Base-by-base conservation (phyloP, 2,329 filamentous ascomycete genomes). In the Thelonectria discophora region DNA sequence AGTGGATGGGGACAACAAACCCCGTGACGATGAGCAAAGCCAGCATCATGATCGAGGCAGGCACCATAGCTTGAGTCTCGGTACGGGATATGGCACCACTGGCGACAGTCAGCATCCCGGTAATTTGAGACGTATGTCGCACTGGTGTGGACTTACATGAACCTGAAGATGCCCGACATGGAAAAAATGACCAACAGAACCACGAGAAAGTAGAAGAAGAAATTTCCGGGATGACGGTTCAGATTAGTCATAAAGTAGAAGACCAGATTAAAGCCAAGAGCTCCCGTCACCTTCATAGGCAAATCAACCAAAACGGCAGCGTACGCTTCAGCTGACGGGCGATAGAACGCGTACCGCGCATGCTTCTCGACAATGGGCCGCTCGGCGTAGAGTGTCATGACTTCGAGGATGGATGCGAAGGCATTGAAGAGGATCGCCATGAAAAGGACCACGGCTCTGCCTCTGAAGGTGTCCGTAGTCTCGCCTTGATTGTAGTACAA, bases 101-200 rank as follows among this genome's bases (percentile, higher is more conserved):
- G 15, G 2, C 9, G 37, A 1, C 17, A 9, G 27, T 43, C 39
- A 30, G 6, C 18, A 11, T 17, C 27, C 11, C 17, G 2, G 12
- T 15, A 11, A 73, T 1, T 78, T 77, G 2, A 83, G 30, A 12
- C 15, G 13, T 9, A n/a, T 24, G 2, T 7, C 7, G 27, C 9
- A 17, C 10, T 24, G 11, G 9, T 47, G 13, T 6, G 15, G 8
- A 58, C 58, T 62, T 20, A 64, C 58, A 60, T 76, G 1, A 85
- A 87, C 39, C 86, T 78, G 3, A 88, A 89, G 2, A 71, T 81
- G 85, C 87, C 43, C 11, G 84, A 87, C 86, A 89, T 89, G 58
- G 82, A 81, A 63, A 89, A 70, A 0, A 84, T 86, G 5, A 82
- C 80, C 32, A 81, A 73, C 70, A 88, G 78, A 7, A 78, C 76